Conservation (phyloP, 768 basidiomycete species). For the Paxillus rubicundulus region DNA sequence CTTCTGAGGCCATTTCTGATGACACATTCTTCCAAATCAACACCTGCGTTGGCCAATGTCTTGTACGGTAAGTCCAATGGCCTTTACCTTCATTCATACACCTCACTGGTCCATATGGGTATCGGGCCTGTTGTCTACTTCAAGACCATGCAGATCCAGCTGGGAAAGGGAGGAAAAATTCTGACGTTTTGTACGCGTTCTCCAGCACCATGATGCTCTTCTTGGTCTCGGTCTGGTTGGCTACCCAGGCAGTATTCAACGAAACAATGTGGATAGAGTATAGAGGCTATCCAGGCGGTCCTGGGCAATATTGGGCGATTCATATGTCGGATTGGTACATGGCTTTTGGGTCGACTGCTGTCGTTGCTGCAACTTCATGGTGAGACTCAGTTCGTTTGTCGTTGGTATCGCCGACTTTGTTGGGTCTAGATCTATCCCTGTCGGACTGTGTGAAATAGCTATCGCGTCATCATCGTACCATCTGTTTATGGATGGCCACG, state of each 20-base stretch:
- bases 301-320: slow-evolving; percentile 30
- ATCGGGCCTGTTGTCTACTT: slow-evolving; percentile 25
- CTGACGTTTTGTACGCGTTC: slow-evolving; percentile 18
- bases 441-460: slow-evolving; percentile 31
- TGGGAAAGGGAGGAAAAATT: slow-evolving; percentile 4
- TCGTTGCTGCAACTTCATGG: slow-evolving; percentile 38
- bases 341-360: slow-evolving; percentile 29
- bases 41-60: slow-evolving; percentile 23
- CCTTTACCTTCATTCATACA: no score
- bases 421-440: slow-evolving; percentile 37
- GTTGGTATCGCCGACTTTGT: not conserved
- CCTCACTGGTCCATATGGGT: slow-evolving; percentile 10
- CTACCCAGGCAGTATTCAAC: slow-evolving; percentile 29
- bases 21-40: slow-evolving; percentile 17
- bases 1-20: slow-evolving; percentile 13
- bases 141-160: slow-evolving; percentile 19
- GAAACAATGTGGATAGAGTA: slow-evolving; percentile 38
- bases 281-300: slow-evolving; percentile 33
- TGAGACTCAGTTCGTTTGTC: slow-evolving; percentile 13
- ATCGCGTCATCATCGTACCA: slow-evolving; percentile 17
- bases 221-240: slow-evolving; percentile 33
- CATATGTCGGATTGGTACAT: slow-evolving; percentile 28
- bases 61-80: slow-evolving; percentile 18
- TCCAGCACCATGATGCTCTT: slow-evolving; percentile 29
- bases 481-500: slow-evolving; percentile 22